Conservation (phyloP, 768 basidiomycete species). For the Psilocybe tampanensis region DNA sequence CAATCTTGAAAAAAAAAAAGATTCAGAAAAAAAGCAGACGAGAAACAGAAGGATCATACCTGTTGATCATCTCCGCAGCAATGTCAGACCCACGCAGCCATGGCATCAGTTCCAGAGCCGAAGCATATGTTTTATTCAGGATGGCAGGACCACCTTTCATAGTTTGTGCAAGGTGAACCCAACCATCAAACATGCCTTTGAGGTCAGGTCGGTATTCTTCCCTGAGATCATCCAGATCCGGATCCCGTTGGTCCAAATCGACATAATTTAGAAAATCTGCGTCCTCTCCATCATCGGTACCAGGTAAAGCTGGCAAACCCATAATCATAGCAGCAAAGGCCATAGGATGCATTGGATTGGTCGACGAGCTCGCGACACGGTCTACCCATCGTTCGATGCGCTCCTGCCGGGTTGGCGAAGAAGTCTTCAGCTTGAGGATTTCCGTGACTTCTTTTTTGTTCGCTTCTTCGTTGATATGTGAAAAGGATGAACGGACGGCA, state of each 20-base stretch:
- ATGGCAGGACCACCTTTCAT: conserved; percentile 41
- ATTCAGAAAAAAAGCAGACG: not conserved
- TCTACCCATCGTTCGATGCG: conserved; percentile 59
- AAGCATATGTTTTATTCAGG: conserved; percentile 43
- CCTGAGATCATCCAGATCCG: conserved; percentile 59
- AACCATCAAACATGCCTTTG: conserved; percentile 59
- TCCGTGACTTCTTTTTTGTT: conserved; percentile 43
- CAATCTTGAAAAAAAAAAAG: conserved; percentile 36
- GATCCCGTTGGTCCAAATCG: conserved; percentile 52
- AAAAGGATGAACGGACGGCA: conserved; percentile 48
- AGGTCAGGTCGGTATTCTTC: conserved; percentile 64
- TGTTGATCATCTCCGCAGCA: conserved; percentile 54
- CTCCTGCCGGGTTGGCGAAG: conserved; percentile 40
- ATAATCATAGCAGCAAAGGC: conserved; percentile 70
- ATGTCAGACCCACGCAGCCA: conserved; percentile 53
- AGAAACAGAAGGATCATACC: conserved; percentile 36
- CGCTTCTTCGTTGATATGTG: conserved; percentile 42
- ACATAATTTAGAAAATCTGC: conserved; percentile 53
- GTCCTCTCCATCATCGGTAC: conserved; percentile 40
- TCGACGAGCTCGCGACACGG: conserved; percentile 38
- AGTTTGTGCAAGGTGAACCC: conserved; percentile 42
- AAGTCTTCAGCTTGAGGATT: conserved; percentile 45
- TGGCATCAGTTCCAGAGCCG: conserved; percentile 56
- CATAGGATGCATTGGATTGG: conserved; percentile 46
- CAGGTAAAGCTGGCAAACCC: conserved; percentile 34